These are phyloP conservation scores for Colletotrichum graminicola DNA, from an alignment of 2,329 filamentous ascomycete genomes.

Conservation along the genomic window DNA sequence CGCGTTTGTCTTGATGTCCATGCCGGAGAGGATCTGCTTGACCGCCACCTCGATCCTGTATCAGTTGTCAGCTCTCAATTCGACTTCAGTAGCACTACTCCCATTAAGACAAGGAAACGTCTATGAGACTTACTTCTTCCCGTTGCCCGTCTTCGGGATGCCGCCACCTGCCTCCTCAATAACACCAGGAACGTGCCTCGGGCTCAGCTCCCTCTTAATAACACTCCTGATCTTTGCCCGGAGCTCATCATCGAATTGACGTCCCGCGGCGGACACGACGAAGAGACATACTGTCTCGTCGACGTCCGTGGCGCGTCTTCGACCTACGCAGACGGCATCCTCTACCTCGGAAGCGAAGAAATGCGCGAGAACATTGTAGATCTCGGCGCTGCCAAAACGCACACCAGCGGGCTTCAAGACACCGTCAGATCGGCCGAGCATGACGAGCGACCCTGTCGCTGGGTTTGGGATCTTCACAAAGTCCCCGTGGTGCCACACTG, in stretches of 20 bases:
- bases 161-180: constrained; percentile 83
- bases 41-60: constrained; percentile 89
- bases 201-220: constrained; percentile 83
- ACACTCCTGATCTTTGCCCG: constrained; percentile 72
- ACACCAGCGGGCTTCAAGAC: constrained; percentile 94
- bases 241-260: constrained; percentile 70
- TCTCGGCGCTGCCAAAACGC: constrained; percentile 92
- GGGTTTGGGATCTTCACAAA: constrained; percentile 79
- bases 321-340: constrained; percentile 89
- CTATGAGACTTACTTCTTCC: constrained; percentile 82
- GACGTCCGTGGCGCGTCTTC: constrained; percentile 75
- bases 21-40: constrained; percentile 92
- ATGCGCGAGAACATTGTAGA: constrained; percentile 92
- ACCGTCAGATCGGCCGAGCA: constrained; percentile 93
- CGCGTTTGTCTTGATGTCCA: constrained; percentile 88
- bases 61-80: not conserved
- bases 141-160: constrained; percentile 92
- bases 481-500: constrained; percentile 94
- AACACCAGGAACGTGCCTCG: constrained; percentile 87
- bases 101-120: not conserved
- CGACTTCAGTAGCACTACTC: not conserved
- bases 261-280: constrained; percentile 77
- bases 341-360: constrained; percentile 84
- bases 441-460: constrained; percentile 81
- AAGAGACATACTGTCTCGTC: constrained; percentile 94